Conservation (phyloP, 2,329 filamentous ascomycete genomes). For the Whalleya microplaca region DNA sequence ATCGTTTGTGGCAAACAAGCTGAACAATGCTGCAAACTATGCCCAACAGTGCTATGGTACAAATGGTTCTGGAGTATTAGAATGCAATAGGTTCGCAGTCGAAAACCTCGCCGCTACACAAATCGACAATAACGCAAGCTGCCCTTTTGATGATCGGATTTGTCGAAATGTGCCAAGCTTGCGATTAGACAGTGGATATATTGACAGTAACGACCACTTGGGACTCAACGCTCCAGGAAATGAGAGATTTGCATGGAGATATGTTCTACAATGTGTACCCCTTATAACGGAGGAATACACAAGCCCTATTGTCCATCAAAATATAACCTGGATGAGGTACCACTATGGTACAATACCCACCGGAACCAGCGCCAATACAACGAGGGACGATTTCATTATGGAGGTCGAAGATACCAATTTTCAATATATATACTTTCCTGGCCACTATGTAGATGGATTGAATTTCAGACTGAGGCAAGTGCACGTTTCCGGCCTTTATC, state of each 20-base stretch:
- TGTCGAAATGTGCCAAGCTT: conserved; percentile 14
- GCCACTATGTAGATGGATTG: too few relatives aligned
- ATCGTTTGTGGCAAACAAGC: background rate
- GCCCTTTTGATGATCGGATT: conserved; percentile 15
- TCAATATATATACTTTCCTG: too few relatives aligned
- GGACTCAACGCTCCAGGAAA: conserved; percentile 15
- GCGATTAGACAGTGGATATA: conserved; percentile 13
- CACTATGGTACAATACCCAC: too few relatives aligned
- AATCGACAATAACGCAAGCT: conserved; percentile 3
- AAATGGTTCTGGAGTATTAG: background rate
- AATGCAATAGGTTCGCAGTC: conserved; percentile 11
- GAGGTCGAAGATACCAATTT: too few relatives aligned
- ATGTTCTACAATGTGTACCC: conserved; percentile 18
- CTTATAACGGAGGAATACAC: conserved; percentile 16
- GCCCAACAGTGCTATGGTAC: conserved; percentile 20
- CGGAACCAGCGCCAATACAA: too few relatives aligned
- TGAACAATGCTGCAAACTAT: conserved; percentile 16
- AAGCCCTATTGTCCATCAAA: background rate
- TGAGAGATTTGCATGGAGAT: conserved; percentile 9
- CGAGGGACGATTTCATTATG: too few relatives aligned
- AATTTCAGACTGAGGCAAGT: too few relatives aligned
- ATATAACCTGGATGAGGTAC: too few relatives aligned
- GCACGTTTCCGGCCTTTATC: too few relatives aligned
- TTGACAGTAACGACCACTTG: conserved; percentile 19
- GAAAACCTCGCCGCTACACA: background rate